A percentile compares a stretch with the other conserved stretches of the same genome.
phyloP scores from a whole-genome alignment of 345 rosid species.

The Noccaea caerulescens region DNA sequence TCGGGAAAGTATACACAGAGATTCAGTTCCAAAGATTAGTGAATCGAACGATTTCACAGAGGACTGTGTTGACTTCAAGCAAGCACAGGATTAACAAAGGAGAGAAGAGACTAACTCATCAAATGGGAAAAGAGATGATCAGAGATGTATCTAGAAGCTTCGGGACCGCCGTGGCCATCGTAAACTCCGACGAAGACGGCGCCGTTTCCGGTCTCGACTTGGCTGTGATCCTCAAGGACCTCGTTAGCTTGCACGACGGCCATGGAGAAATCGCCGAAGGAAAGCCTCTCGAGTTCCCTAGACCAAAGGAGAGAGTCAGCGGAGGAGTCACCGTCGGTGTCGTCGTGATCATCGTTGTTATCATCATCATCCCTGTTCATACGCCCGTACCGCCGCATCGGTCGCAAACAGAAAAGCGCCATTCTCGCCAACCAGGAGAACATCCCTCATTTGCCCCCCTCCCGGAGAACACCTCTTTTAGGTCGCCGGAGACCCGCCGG shows the following conservation, averaged over 20 bases:
- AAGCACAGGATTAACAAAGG: background rate
- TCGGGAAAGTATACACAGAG: background rate
- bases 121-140: constrained; percentile 82
- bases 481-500: constrained; percentile 39
- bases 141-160: constrained; percentile 75
- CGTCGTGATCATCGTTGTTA: constrained; percentile 37
- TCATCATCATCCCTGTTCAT: constrained; percentile 64
- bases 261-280: constrained; percentile 83
- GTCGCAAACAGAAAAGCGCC: constrained; percentile 76
- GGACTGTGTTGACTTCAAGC: background rate
- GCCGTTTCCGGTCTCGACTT: constrained; percentile 71
- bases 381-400: constrained; percentile 73
- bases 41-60: background rate
- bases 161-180: constrained; percentile 98
- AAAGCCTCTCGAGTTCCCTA: constrained; percentile 74
- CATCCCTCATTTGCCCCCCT: constrained; percentile 91
- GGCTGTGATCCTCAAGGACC: constrained; percentile 84
- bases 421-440: constrained; percentile 74
- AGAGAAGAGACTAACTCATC: constrained; percentile 55
- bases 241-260: constrained; percentile 90
- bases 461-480: constrained; percentile 17
- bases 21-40: background rate
- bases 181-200: constrained; percentile 84
- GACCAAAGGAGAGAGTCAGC: constrained; percentile 72
- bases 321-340: constrained; percentile 32